phyloP scores from a whole-genome alignment of 2,329 filamentous ascomycete genomes.

The Xylaria sp. region DNA sequence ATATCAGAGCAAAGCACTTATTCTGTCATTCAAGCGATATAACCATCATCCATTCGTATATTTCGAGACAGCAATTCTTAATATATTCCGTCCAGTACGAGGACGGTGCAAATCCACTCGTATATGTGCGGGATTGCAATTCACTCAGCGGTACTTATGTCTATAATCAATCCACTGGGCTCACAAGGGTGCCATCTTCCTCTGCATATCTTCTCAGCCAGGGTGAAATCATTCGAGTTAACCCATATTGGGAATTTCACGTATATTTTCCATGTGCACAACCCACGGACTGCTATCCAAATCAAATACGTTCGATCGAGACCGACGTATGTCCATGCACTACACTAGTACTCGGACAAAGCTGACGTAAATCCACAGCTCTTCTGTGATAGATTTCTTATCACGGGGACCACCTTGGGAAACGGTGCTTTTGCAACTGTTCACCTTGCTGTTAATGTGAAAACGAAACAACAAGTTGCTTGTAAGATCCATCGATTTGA shows the following conservation, averaged over 20 bases:
- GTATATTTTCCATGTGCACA: constrained; percentile 47
- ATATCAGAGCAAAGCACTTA: constrained; percentile 4
- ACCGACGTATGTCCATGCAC: constrained; percentile 46
- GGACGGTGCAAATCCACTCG: constrained; percentile 51
- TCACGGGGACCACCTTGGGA: constrained; percentile 64
- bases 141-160: constrained; percentile 66
- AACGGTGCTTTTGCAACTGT: constrained; percentile 65
- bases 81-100: constrained; percentile 67
- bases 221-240: constrained; percentile 60
- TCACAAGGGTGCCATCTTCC: constrained; percentile 50
- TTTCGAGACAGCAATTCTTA: constrained; percentile 67
- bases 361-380: constrained; percentile 48
- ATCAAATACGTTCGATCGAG: constrained; percentile 50
- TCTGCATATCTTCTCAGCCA: constrained; percentile 61
- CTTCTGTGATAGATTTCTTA: constrained; percentile 60
- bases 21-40: constrained; percentile 49
- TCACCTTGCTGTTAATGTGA: constrained; percentile 63
- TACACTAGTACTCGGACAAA: constrained; percentile 16
- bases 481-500: constrained; percentile 73
- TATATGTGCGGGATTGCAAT: constrained; percentile 67
- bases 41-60: constrained; percentile 53
- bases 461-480: constrained; percentile 69
- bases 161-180: constrained; percentile 59
- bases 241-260: constrained; percentile 52
- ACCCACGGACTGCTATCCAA: constrained; percentile 36